A percentile compares a stretch with the other conserved stretches of the same genome.
Conservation (phyloP, 805 yeast genomes). For the Cyberlindnera misumaiensis region DNA sequence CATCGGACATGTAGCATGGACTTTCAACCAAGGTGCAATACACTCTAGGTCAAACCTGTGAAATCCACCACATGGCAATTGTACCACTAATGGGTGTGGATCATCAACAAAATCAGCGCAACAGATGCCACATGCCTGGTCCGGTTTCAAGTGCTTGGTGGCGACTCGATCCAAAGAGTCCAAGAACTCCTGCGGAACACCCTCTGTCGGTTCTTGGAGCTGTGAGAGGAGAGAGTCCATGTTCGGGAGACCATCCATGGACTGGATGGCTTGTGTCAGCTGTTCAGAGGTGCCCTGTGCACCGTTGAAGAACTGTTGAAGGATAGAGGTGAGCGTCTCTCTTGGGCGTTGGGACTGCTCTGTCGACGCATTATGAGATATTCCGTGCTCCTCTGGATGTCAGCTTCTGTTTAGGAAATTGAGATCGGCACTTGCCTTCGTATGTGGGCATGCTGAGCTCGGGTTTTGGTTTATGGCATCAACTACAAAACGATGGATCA, state of each 20-base stretch:
- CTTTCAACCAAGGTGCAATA: slow-evolving; percentile 80
- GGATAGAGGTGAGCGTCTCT: slow-evolving; percentile 15
- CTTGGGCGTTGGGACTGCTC: slow-evolving; percentile 1
- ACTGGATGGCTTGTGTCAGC: slow-evolving; percentile 13
- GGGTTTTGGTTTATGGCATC: too few species aligned
- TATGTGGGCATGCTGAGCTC: slow-evolving; percentile 24
- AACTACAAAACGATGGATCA: too few species aligned
- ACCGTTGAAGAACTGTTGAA: slow-evolving; percentile 12
- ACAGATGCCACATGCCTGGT: slow-evolving; percentile 80
- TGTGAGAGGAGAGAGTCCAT: slow-evolving; percentile 23
- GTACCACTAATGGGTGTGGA: slow-evolving; percentile 71
- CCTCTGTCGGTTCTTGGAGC: slow-evolving; percentile 23
- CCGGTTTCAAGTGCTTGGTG: slow-evolving; percentile 31
- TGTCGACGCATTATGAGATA: slow-evolving; percentile 3
- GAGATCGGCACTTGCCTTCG: slow-evolving; percentile 24
- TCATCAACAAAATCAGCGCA: slow-evolving; percentile 66
- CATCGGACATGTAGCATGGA: slow-evolving; percentile 74
- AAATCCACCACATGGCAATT: slow-evolving; percentile 52
- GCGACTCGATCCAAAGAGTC: slow-evolving; percentile 74
- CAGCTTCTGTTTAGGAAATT: not conserved
- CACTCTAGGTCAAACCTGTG: slow-evolving; percentile 89
- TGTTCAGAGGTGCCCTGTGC: slow-evolving; percentile 14
- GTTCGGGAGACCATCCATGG: slow-evolving; percentile 15
- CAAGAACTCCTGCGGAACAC: slow-evolving; percentile 62
- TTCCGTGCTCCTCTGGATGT: slow-evolving; percentile 25